A percentile compares a stretch with the other conserved stretches of the same genome.
phyloP scores from a whole-genome alignment of 2,329 filamentous ascomycete genomes.

The Fusarium penzigii region DNA sequence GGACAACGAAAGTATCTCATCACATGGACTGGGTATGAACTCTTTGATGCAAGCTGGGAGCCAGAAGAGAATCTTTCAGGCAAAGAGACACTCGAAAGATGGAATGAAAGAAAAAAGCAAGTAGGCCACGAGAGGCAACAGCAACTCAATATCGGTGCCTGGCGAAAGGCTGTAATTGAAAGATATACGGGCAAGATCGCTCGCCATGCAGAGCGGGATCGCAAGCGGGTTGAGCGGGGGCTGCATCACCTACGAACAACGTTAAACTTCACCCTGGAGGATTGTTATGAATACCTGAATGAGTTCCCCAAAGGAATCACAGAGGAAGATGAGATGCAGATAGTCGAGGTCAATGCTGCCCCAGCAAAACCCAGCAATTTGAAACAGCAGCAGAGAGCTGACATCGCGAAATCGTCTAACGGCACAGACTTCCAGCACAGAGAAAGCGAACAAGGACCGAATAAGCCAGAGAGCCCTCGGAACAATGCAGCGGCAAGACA shows the following conservation, averaged over 20 bases:
- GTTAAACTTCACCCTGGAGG: constrained; percentile 10
- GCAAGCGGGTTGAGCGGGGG: constrained; percentile 42
- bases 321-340: constrained; percentile 6
- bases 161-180: constrained; percentile 34
- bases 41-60: constrained; percentile 51
- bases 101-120: constrained; percentile 44
- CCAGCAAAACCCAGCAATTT: neutral
- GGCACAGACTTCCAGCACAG: no score
- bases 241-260: constrained; percentile 25
- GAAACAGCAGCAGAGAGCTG: neutral
- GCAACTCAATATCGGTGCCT: constrained; percentile 42
- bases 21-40: constrained; percentile 38
- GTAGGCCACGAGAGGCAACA: constrained; percentile 34
- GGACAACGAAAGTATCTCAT: constrained; percentile 36
- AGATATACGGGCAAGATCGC: constrained; percentile 31
- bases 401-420: neutral
- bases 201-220: constrained; percentile 47
- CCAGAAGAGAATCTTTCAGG: constrained; percentile 44
- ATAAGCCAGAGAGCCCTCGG: no score
- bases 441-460: no score
- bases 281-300: constrained; percentile 23
- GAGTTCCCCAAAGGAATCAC: constrained; percentile 11
- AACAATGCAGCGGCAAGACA: neutral
- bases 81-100: constrained; percentile 40
- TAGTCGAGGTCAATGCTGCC: neutral